Conservation (phyloP, 306 rosid species). For the Quercus suber region DNA sequence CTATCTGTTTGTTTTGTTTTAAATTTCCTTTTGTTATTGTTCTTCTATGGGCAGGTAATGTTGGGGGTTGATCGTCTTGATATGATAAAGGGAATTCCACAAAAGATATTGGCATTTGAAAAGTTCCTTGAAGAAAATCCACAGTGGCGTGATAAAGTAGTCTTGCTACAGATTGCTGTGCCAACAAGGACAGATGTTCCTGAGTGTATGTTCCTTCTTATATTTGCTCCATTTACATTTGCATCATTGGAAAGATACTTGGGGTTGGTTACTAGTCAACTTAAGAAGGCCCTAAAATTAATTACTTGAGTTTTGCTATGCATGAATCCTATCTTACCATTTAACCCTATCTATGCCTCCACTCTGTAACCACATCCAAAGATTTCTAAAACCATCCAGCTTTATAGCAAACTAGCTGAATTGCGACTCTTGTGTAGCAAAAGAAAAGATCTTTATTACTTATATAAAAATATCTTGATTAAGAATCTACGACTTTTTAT, state of each 20-base stretch:
- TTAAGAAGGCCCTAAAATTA: not conserved
- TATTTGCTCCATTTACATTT: conserved; percentile 10
- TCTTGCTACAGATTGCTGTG: conserved; percentile 91
- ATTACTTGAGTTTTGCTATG: not conserved
- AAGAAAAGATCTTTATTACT: not conserved
- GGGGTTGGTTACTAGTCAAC: not conserved
- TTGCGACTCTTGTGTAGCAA: not conserved
- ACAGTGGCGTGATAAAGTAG: conserved; percentile 88
- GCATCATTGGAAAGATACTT: not conserved
- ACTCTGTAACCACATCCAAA: no score
- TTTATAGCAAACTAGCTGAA: not conserved
- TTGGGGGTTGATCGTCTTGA: conserved; percentile 96
- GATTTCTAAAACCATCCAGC: no score
- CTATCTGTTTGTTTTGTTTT: conserved; percentile 13
- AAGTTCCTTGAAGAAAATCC: conserved; percentile 93
- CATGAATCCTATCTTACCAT: not conserved
- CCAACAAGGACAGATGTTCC: conserved; percentile 94
- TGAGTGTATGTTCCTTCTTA: conserved; percentile 62
- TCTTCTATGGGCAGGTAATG: conserved; percentile 71
- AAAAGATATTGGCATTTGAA: conserved; percentile 88
- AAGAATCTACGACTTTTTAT: not conserved
- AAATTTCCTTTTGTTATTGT: conserved; percentile 22
- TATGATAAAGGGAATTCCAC: conserved; percentile 98
- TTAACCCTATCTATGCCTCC: not conserved
- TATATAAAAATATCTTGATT: not conserved